These are phyloP conservation scores for Penicillium canariense DNA, from an alignment of 495 filamentous ascomycete genomes.

Conservation along the genomic window DNA sequence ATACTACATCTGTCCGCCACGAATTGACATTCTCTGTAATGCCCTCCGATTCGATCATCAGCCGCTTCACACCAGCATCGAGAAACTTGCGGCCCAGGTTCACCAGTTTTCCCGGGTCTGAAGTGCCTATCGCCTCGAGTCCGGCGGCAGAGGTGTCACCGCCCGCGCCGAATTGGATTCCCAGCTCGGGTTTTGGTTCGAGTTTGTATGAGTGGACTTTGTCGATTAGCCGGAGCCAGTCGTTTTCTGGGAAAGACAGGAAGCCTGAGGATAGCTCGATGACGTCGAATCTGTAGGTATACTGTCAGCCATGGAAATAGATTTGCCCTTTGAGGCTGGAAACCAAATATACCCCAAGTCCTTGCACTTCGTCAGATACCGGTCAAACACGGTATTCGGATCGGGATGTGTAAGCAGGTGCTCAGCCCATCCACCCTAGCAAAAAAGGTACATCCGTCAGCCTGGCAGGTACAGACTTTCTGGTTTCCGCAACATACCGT, in stretches of 20 bases:
- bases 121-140: constrained; percentile 50
- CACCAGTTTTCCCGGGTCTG: constrained; percentile 51
- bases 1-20: constrained; percentile 59
- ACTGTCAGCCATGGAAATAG: not conserved
- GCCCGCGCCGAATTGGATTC: constrained; percentile 60
- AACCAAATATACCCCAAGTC: constrained; percentile 38
- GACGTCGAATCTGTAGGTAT: constrained; percentile 49
- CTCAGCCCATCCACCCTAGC: constrained; percentile 54
- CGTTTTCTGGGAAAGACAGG: constrained; percentile 52
- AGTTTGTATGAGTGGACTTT: constrained; percentile 51
- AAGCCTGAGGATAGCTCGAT: constrained; percentile 56
- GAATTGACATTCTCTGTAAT: constrained; percentile 58
- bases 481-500: constrained; percentile 32
- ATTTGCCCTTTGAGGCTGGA: not conserved
- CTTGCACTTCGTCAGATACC: constrained; percentile 52
- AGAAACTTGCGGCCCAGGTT: constrained; percentile 52
- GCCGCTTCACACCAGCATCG: constrained; percentile 53
- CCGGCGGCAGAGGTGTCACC: constrained; percentile 52
- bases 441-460: not conserved
- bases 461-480: not conserved
- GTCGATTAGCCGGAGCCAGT: constrained; percentile 57
- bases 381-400: constrained; percentile 44
- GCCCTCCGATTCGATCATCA: constrained; percentile 63
- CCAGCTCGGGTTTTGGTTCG: constrained; percentile 58
- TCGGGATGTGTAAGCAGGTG: constrained; percentile 52